Evolutionary conservation across 2,329 filamentous ascomycete species (phyloP), one percentile per base, ranked within the genome.

Genomic region (Madurella fahalii): DNA sequence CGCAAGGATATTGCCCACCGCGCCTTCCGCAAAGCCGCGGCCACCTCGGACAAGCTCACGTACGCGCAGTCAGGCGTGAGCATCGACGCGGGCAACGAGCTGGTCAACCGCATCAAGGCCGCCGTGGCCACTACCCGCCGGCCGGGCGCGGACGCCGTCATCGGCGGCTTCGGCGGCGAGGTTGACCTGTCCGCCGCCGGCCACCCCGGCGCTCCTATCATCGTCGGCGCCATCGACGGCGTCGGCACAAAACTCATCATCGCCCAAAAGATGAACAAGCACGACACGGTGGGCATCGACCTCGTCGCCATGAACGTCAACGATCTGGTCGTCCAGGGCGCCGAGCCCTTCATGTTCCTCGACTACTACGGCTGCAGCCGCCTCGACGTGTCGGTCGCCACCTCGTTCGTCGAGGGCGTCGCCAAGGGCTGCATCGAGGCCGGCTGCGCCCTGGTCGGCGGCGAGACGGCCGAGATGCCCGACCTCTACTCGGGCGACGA

Each of bases 251-350:
- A 97, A 77, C 86, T 97, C 64, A 95, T 95, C 80, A 90, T 99
- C 66, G 94, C 94, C 0, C 93, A 96, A 69, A 83, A 85, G 12
- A 89, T 95, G 76, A 81, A 85, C 64, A 90, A 95, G 74, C 94
- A 96, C 73, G 86, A 93, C 71, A 96, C 92, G 2, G 93, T 99
- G 11, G 94, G 94, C 57, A 91, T 99, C 64, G 94, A 99, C 69
- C 82, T 99, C 37, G 94, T 99, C 4, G 94, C 94, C 62, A 97
- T 97, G 93, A 97, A 96, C 71, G 94, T 97, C 68, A 99, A 99
- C 71, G 94, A 99, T 67, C 80, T 99, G 0, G 86, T 99, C 49
- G 94, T 97, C 9, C 92, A 97, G 75, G 94, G 94, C 52, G 94
- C 94, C 12, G 90, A 94, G 63, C 92, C 94, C 2, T 80, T 97